A percentile compares a stretch with the other conserved stretches of the same genome.
Evolutionary conservation across 129 eudicot genomes (phyloP).

Genomic region (Pittosporum tobira): DNA sequence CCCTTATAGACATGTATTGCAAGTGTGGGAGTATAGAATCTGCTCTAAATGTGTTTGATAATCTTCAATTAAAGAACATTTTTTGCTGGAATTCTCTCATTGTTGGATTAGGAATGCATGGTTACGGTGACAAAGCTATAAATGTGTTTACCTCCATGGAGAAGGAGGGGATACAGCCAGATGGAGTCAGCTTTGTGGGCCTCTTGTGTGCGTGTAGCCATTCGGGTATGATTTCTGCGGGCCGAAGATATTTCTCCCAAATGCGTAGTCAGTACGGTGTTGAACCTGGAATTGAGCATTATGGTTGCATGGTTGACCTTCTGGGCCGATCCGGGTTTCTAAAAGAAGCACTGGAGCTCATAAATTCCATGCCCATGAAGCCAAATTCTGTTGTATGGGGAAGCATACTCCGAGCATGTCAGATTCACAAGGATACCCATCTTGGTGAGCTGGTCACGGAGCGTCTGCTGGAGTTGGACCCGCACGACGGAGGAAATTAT

Average conservation of each 20-base stretch:
- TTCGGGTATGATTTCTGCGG: constrained; percentile 39
- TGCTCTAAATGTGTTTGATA: constrained; percentile 24
- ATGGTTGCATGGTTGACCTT: too few relatives aligned
- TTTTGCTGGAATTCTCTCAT: constrained; percentile 52
- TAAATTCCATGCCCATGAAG: too few relatives aligned
- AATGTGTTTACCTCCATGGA: constrained; percentile 25
- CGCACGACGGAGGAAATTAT: too few relatives aligned
- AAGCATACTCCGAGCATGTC: too few relatives aligned
- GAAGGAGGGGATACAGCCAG: constrained; percentile 36
- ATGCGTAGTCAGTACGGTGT: constrained; percentile 33
- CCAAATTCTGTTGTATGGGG: too few relatives aligned
- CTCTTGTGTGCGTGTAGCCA: constrained; percentile 42
- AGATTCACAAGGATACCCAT: too few relatives aligned
- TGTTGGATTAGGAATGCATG: constrained; percentile 41
- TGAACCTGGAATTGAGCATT: constrained; percentile 44
- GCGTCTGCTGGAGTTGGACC: too few relatives aligned
- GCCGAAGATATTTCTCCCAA: constrained; percentile 34
- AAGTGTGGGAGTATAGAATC: constrained; percentile 35
- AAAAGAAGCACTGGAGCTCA: too few relatives aligned
- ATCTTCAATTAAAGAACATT: constrained; percentile 27
- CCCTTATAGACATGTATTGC: too few relatives aligned
- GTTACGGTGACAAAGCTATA: constrained; percentile 30
- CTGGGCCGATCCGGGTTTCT: too few relatives aligned
- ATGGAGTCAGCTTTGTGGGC: constrained; percentile 40
- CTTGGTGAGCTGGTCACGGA: too few relatives aligned